Evolutionary conservation across 2,329 filamentous ascomycete genomes (phyloP), one percentile per base, ranked within the genome.

Genomic region (Biscogniauxia marginata): DNA sequence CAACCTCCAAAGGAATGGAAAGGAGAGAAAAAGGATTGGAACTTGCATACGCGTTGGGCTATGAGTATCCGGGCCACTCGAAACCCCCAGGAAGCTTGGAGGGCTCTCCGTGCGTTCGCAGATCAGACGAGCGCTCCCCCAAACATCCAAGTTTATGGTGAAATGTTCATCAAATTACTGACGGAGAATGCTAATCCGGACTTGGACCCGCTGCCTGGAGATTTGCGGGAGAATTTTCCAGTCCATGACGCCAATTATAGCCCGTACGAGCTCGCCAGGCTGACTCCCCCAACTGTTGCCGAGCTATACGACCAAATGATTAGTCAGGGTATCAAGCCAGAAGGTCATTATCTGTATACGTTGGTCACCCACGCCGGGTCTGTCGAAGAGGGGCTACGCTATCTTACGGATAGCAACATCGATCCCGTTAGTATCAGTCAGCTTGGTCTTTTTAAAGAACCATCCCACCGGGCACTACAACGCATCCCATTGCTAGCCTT

Each of bases 231-330:
- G 65, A 74, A 80, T 7, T 72, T 79, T 11, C 77, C 82, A 0
- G 77, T 84, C 19, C 73, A 85, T 19, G 78, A 83, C 54, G 73
- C 75, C 70, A 89, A 79, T 70, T 80, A 79, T 65, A 88, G 78
- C 56, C 80, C 86, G n/a, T 83, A 86, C 53, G 88, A 89, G 55
- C 84, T 83, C 61, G 80, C 84, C 43, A 78, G 84, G n/a, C 74
- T 85, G 46, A 74, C 78, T 13, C 84, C 88, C 1, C 89, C 89
- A 2, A 79, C 76, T 1, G 72, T 85, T 9, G 71, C 78, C 4
- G 75, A 82, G 50, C 75, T 93, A 3, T 88, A 87, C 56, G 66
- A 76, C 9, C 74, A 78, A 45, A 89, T 92, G 84, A 67, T 74
- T 11, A 67, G 66, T 1, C 73, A 75, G 1, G 77, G 79, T 1